Evolutionary conservation across 129 eudicot species (phyloP).

Genomic region (Artemisia tridentata): DNA sequence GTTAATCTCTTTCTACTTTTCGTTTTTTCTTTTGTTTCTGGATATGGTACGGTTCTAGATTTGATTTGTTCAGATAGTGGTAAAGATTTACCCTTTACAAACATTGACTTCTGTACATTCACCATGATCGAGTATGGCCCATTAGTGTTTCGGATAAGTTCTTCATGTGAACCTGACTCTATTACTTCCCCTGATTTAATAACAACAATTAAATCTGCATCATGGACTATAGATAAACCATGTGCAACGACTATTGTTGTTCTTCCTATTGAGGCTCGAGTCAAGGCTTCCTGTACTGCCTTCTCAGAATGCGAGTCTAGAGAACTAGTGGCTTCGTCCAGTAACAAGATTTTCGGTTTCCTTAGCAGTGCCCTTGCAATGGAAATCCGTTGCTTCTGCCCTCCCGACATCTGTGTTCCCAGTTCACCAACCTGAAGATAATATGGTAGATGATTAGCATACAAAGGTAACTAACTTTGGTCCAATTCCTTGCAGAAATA

Average conservation of each 20-base stretch:
- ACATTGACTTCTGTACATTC: neutral
- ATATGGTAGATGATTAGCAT: neutral
- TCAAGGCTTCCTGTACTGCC: conserved; percentile 33
- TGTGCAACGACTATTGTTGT: conserved; percentile 37
- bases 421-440: conserved; percentile 34
- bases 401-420: conserved; percentile 41
- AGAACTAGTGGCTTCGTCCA: conserved; percentile 41
- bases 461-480: neutral
- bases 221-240: conserved; percentile 15
- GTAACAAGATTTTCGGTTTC: conserved; percentile 32
- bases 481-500: neutral
- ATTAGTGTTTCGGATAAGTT: conserved; percentile 21
- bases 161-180: conserved; percentile 39
- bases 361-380: conserved; percentile 37
- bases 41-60: neutral
- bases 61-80: conserved; percentile 7
- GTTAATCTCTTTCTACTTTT: neutral
- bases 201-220: conserved; percentile 24
- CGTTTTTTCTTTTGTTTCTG: conserved; percentile 5
- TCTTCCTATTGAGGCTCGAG: conserved; percentile 26
- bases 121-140: conserved; percentile 31
- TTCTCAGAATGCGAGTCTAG: conserved; percentile 32
- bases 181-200: conserved; percentile 34
- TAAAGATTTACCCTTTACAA: conserved; percentile 1
- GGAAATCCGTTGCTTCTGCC: conserved; percentile 39